These are phyloP conservation scores for Arabidopsis thaliana DNA, from an alignment of 345 rosid species.

Conservation along the genomic window DNA sequence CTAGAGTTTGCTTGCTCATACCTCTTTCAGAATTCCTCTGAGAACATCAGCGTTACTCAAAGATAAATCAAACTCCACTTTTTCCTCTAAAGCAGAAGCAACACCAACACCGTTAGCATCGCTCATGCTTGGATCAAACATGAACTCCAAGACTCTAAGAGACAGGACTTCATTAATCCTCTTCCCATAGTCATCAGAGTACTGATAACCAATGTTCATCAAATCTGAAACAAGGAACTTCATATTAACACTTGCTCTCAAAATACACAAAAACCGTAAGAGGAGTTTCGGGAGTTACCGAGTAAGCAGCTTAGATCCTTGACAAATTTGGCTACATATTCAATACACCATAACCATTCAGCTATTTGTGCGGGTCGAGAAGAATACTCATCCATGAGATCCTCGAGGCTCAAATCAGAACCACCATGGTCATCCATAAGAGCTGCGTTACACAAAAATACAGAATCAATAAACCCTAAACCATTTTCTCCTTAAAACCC, in stretches of 20 bases:
- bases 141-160: constrained; percentile 41
- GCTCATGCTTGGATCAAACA: constrained; percentile 37
- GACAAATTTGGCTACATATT: constrained; percentile 38
- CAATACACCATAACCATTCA: constrained; percentile 45
- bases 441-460: constrained; percentile 16
- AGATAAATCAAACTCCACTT: constrained; percentile 40
- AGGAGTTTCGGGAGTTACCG: constrained; percentile 20
- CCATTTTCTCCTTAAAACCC: neutral
- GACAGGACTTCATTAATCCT: constrained; percentile 43
- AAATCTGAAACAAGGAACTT: constrained; percentile 25
- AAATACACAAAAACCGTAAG: constrained; percentile 18
- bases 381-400: constrained; percentile 28
- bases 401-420: constrained; percentile 34
- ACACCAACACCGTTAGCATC: neutral
- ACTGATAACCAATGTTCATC: constrained; percentile 40
- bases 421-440: constrained; percentile 34
- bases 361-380: constrained; percentile 39
- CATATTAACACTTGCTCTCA: constrained; percentile 4
- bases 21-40: constrained; percentile 40
- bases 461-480: neutral
- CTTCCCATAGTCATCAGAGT: constrained; percentile 31
- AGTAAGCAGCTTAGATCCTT: constrained; percentile 36
- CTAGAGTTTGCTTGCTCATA: neutral
- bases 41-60: constrained; percentile 30
- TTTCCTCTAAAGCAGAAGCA: constrained; percentile 21